Evolutionary conservation across 2,329 filamentous ascomycete species (phyloP), one percentile per base, ranked within the genome.

Genomic region (Clathrospora elynae): DNA sequence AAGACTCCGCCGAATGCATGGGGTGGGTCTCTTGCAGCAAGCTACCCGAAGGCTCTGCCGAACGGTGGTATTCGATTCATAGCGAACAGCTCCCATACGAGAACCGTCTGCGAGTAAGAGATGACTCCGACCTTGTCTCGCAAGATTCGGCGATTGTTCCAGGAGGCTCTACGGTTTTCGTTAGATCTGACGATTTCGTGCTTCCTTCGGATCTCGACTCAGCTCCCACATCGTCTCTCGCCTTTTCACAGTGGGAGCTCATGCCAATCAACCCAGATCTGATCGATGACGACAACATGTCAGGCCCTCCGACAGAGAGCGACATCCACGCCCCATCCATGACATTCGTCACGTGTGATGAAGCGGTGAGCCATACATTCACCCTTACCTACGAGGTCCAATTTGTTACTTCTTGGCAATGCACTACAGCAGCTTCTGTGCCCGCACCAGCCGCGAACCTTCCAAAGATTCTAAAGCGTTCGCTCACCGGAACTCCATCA

Each of bases 331-430:
- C 53, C 2, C 62, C 65, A 11, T 58, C 62, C 1, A 39, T 75
- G 16, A 68, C 64, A 1, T 74, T 75, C 50, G 55, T 46, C 7
- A 56, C 57, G 11, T 36, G 57, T 5, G 44, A 52, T 2, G 41
- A 44, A 13, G 34, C 26, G 8, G 39, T 33, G 4, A 48, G 34
- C 2, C 49, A 64, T 32, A 59, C 51, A 2, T 41, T 71, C n/a
- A 54, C 73, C 1, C 62, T 82, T 17, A 67, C 63, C 11, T 72
- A 79, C 57, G 77, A 81, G 44, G 72, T 79, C 10, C 72, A 77
- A 18, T 83, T 82, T 55, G 66, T 83, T 29, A 73, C 77, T 1
- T 77, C 78, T 1, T 78, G 77, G 55, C 77, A 76, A 12, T 83
- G 80, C 57, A 73, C 68, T 5, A 69, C 74, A 8, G 76, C 78